These are phyloP conservation scores for Aspergillus sclerotiicarbonarius DNA, from an alignment of 495 filamentous ascomycete genomes.

Conservation along the genomic window DNA sequence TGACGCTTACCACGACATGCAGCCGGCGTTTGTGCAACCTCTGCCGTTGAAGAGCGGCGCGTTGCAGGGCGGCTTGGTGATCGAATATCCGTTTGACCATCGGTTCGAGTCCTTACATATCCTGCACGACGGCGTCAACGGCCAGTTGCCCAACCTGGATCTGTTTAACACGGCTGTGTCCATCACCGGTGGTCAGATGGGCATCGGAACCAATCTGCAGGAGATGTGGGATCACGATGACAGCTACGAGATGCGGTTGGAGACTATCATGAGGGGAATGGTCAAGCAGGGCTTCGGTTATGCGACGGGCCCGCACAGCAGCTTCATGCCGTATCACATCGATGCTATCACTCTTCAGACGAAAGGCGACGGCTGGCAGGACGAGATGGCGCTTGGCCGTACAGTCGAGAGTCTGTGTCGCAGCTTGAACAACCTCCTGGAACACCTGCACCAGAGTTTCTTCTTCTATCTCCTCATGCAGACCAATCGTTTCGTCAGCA, in stretches of 20 bases:
- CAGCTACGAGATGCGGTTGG: constrained; percentile 75
- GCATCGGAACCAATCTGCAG: constrained; percentile 76
- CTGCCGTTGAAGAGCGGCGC: constrained; percentile 89
- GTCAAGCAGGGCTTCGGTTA: constrained; percentile 85
- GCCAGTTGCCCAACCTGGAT: constrained; percentile 91
- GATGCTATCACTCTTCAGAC: constrained; percentile 93
- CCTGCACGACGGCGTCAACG: constrained; percentile 94
- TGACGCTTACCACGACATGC: constrained; percentile 91
- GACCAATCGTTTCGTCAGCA: constrained; percentile 89
- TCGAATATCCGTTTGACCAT: constrained; percentile 87
- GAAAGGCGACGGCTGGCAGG: constrained; percentile 88
- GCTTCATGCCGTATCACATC: constrained; percentile 96
- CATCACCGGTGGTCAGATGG: constrained; percentile 90
- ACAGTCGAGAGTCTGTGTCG: constrained; percentile 86
- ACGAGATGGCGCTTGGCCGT: constrained; percentile 92
- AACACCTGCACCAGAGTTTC: constrained; percentile 97
- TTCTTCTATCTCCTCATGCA: constrained; percentile 98
- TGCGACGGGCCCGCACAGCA: constrained; percentile 87
- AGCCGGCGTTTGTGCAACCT: constrained; percentile 66
- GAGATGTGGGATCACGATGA: constrained; percentile 83
- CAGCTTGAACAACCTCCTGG: constrained; percentile 91
- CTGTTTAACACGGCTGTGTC: constrained; percentile 90
- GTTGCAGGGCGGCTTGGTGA: constrained; percentile 84
- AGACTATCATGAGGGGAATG: constrained; percentile 93
- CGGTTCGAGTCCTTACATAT: constrained; percentile 85